Evolutionary conservation across 768 basidiomycete genomes (phyloP).

Genomic region (Gyrodon lividus): DNA sequence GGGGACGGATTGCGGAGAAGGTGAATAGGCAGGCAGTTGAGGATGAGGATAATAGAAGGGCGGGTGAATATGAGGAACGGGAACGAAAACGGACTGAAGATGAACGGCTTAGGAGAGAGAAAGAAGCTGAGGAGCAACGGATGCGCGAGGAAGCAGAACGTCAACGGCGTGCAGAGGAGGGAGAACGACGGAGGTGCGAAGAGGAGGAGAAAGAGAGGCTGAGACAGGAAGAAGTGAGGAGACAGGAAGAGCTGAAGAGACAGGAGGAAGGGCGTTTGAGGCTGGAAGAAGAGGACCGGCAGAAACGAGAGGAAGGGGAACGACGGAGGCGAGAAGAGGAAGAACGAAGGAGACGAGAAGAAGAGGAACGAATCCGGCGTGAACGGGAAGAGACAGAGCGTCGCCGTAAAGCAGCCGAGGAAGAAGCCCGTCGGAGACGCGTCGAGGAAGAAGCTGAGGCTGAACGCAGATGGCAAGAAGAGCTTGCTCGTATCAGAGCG

Average conservation of each 20-base stretch:
- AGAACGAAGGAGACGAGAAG: constrained; percentile 40
- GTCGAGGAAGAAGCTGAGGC: constrained; percentile 50
- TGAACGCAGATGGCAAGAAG: constrained; percentile 39
- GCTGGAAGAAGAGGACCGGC: constrained; percentile 13
- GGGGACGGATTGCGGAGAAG: constrained; percentile 33
- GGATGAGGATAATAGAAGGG: not conserved
- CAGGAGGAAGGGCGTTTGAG: constrained; percentile 12
- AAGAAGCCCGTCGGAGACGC: constrained; percentile 43
- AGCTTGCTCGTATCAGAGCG: constrained; percentile 32
- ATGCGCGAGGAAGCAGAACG: constrained; percentile 36
- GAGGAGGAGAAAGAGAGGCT: constrained; percentile 1
- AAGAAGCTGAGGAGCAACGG: constrained; percentile 42
- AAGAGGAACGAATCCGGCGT: constrained; percentile 36
- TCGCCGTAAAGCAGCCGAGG: constrained; percentile 44
- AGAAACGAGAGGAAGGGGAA: constrained; percentile 19
- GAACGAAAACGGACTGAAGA: constrained; percentile 11
- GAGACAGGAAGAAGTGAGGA: constrained; percentile 18
- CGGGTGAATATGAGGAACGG: constrained; percentile 10
- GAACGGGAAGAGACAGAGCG: constrained; percentile 49
- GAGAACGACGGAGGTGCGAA: constrained; percentile 23
- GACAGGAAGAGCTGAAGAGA: constrained; percentile 28
- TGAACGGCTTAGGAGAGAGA: constrained; percentile 23
- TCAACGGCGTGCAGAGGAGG: constrained; percentile 35
- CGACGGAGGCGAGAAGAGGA: constrained; percentile 20
- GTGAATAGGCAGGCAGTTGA: constrained; percentile 19